A percentile compares a stretch with the other conserved stretches of the same genome.
Evolutionary conservation across 768 basidiomycete species (phyloP).

Genomic region (Termitomyces titanicus): DNA sequence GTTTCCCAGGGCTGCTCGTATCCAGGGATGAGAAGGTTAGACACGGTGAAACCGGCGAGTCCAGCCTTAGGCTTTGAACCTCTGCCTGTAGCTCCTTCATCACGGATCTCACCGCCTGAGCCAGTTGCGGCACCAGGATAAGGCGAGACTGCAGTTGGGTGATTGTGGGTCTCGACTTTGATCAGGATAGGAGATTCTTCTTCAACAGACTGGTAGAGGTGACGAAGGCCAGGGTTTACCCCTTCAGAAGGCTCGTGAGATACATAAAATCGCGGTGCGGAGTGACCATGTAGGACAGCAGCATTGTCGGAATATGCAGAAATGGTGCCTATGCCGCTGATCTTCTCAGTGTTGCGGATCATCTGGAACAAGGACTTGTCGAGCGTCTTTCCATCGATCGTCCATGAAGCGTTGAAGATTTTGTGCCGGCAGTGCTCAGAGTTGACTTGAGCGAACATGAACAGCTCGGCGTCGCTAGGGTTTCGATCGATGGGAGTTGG

Average conservation of each 20-base stretch:
- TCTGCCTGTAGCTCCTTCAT: slow-evolving; percentile 93
- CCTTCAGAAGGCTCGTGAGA: slow-evolving; percentile 21
- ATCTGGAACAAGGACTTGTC: slow-evolving; percentile 87
- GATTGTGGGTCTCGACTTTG: slow-evolving; percentile 99
- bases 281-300: slow-evolving; percentile 82
- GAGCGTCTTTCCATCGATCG: slow-evolving; percentile 64
- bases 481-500: slow-evolving; percentile 65
- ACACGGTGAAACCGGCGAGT: slow-evolving; percentile 87
- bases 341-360: slow-evolving; percentile 93
- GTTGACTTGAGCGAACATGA: slow-evolving; percentile 99
- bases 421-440: slow-evolving; percentile 99
- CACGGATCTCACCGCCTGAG: slow-evolving; percentile 96
- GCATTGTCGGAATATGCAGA: slow-evolving; percentile 99
- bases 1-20: slow-evolving; percentile 95
- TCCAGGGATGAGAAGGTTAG: slow-evolving; percentile 90
- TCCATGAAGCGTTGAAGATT: slow-evolving; percentile 98
- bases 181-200: slow-evolving; percentile 88
- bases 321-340: slow-evolving; percentile 74
- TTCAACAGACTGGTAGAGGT: slow-evolving; percentile 50
- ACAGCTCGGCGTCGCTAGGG: slow-evolving; percentile 96
- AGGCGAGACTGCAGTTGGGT: slow-evolving; percentile 97
- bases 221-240: slow-evolving; percentile 20
- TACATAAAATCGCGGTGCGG: slow-evolving; percentile 72
- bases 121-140: slow-evolving; percentile 99
- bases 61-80: slow-evolving; percentile 98